Conservation (phyloP, 257 asterid genomes). For the Ajuga chamaepitys region DNA sequence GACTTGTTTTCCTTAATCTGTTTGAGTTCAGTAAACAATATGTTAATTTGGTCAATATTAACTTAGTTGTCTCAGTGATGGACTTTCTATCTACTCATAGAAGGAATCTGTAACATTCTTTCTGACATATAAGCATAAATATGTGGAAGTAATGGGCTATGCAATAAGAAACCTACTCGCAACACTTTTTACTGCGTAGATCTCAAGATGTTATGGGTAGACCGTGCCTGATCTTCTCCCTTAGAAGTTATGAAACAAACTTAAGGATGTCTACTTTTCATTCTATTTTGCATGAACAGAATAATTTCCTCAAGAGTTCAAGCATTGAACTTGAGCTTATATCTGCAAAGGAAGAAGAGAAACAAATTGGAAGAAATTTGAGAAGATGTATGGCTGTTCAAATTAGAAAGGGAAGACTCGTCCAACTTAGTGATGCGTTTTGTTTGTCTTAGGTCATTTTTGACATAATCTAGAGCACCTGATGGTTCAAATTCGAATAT, state of each 20-base stretch:
- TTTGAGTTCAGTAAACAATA: not conserved
- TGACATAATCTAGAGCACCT: not conserved
- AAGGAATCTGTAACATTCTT: not conserved
- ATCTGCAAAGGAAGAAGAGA: not conserved
- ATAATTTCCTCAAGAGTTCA: not conserved
- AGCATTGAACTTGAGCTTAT: constrained; percentile 1
- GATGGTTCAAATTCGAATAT: not conserved
- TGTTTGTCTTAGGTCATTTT: not conserved
- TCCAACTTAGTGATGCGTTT: not conserved
- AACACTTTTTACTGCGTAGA: not conserved
- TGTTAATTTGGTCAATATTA: constrained; percentile 3
- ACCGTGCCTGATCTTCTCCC: not conserved
- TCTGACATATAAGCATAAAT: not conserved
- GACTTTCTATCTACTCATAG: not conserved
- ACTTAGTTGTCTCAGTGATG: not conserved
- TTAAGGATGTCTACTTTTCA: not conserved
- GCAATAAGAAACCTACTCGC: not conserved
- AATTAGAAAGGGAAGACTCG: constrained; percentile 3
- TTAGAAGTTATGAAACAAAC: not conserved
- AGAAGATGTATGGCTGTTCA: not conserved
- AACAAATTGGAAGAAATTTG: not conserved
- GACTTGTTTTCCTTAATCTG: not conserved
- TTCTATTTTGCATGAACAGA: not conserved
- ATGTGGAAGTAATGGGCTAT: not conserved
- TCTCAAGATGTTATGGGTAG: not conserved